Evolutionary conservation across 208 protist genomes (phyloP).

Genomic region (Dictyostelium gargantuum): DNA sequence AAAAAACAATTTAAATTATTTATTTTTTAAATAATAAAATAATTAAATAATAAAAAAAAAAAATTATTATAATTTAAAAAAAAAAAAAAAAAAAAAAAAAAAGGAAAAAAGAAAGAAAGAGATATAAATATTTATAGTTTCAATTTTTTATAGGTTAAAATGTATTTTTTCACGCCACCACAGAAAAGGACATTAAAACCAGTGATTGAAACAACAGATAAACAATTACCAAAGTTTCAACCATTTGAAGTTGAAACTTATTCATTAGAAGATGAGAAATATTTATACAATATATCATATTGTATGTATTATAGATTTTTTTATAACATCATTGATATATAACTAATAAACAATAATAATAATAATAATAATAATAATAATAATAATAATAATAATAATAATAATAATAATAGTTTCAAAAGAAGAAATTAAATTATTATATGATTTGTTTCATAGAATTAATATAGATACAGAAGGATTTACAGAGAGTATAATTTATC

Average conservation of each 20-base stretch:
- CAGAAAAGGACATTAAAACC: neutral
- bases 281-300: conserved; percentile 25
- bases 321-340: too few species aligned
- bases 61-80: neutral
- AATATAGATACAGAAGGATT: conserved; percentile 12
- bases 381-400: neutral
- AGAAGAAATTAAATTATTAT: conserved; percentile 42
- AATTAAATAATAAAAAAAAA: too few species aligned
- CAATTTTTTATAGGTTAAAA: neutral
- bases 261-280: conserved; percentile 17
- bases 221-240: neutral
- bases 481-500: conserved; percentile 32
- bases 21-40: too few species aligned
- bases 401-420: conserved; percentile 20
- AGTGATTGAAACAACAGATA: neutral
- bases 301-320: too few species aligned
- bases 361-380: neutral
- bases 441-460: conserved; percentile 49
- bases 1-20: too few species aligned
- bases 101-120: too few species aligned
- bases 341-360: too few species aligned
- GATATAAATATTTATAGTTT: too few species aligned
- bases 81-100: neutral
- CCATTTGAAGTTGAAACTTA: neutral
- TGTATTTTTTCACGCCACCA: conserved; percentile 12